Evolutionary conservation across 23 red algal genomes (phyloP).

Genomic region (Pyropia haitanensis): DNA sequence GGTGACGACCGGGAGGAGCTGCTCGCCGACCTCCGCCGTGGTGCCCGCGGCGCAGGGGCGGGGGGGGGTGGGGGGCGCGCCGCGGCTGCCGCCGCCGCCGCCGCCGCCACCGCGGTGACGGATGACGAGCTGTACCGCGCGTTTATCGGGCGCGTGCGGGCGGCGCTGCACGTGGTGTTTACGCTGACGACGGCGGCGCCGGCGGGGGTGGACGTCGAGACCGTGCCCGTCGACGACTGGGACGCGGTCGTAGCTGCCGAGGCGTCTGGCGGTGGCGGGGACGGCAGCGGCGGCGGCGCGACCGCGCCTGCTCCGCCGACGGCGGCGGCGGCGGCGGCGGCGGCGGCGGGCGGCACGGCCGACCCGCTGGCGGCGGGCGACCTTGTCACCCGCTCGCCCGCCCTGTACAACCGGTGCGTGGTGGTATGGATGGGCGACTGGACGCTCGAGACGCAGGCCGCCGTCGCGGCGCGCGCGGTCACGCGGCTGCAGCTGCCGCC

Average conservation of each 20-base stretch:
- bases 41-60: too few species aligned
- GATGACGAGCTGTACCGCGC: conserved; percentile 43
- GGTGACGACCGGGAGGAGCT: conserved; percentile 27
- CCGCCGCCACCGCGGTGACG: conserved; percentile 7
- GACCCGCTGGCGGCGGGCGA: conserved; percentile 3
- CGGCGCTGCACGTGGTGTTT: conserved; percentile 56
- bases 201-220: background rate
- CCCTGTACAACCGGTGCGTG: conserved; percentile 56
- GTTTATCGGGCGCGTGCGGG: conserved; percentile 40
- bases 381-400: conserved; percentile 49
- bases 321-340: too few species aligned
- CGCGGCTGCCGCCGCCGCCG: background rate
- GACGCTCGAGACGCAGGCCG: conserved; percentile 30
- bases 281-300: background rate
- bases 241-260: too few species aligned
- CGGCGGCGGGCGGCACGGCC: background rate
- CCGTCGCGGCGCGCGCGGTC: conserved; percentile 20
- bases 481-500: too few species aligned
- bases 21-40: conserved; percentile 12
- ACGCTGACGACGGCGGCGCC: conserved; percentile 17
- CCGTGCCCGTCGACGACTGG: background rate
- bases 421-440: conserved; percentile 66
- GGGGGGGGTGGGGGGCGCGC: too few species aligned
- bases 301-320: background rate
- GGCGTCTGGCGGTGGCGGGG: too few species aligned